Conservation (phyloP, 345 rosid genomes). For the Eucalyptus camaldulensis region DNA sequence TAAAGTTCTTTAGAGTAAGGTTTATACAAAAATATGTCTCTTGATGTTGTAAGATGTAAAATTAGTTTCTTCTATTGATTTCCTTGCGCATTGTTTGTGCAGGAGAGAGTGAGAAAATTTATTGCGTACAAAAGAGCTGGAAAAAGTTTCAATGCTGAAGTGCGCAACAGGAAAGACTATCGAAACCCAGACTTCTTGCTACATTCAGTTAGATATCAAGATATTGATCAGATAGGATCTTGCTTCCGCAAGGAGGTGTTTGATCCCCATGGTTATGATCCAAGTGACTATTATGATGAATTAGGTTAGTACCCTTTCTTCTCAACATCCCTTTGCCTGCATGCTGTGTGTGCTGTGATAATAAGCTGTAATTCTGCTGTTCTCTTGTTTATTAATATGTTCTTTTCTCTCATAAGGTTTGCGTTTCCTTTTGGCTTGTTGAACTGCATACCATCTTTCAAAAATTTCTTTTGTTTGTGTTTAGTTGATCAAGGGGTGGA, state of each 20-base stretch:
- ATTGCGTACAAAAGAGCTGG: constrained; percentile 68
- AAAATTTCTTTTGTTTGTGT: not conserved
- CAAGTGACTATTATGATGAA: constrained; percentile 66
- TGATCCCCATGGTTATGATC: constrained; percentile 88
- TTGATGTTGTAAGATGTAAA: not conserved
- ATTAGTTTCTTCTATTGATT: not conserved
- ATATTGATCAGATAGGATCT: constrained; percentile 85
- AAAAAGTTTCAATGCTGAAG: constrained; percentile 92
- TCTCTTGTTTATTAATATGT: not conserved
- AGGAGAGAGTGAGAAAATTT: constrained; percentile 81
- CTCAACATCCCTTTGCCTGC: not conserved
- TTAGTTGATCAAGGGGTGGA: not conserved
- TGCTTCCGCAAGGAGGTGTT: constrained; percentile 91
- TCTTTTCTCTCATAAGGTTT: not conserved
- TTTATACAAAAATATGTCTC: not conserved
- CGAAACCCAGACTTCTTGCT: constrained; percentile 89
- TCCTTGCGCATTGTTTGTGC: constrained; percentile 6
- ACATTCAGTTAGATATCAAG: constrained; percentile 91
- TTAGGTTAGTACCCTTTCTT: constrained; percentile 37
- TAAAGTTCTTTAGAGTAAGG: not conserved
- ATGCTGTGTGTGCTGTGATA: not conserved
- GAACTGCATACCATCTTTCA: not conserved
- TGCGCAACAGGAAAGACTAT: constrained; percentile 88
- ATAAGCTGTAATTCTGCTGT: not conserved
- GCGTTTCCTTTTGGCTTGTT: not conserved